Base-by-base conservation (phyloP, 345 rosid genomes). In the Raphanus raphanistrum region DNA sequence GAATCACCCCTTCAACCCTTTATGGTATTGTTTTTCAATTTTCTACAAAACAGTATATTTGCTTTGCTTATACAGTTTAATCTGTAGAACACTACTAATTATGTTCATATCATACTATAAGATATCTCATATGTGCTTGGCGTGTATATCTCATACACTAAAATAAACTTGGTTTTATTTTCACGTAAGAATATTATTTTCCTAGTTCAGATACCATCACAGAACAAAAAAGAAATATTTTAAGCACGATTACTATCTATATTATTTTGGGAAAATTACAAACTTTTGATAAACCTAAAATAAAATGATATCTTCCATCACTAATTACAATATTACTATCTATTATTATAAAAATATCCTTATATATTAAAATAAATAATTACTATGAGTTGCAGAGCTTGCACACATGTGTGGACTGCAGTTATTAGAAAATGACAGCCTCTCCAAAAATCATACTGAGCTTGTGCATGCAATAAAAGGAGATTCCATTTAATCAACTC, bases 401-500 rank as follows among this genome's bases (percentile, higher is more conserved):
- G 58, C 58, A 52, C 58, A 25, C 25, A 15, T 52, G 58, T 52
- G 58, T 52, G 25, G 58, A 52, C 58, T n/a, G 58, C 58, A 16
- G 58, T 16, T 52, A 54, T 38, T 54, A 54, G 75, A 76, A 76
- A 63, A 76, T 29, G 64, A 76, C 70, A 70, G 59, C 38, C 55
- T 70, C 75, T 76, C 57, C 54, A 26, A 29, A 73, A 55, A 66
- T 63, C 61, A 76, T 27, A 26, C 35, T 11, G 45, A 35, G 25
- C 36, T 48, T 69, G 16, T 48, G 80, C 65, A 76, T 76, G 80
- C 80, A 63, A 2, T 16, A 62, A 76, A 76, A 76, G 72, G 38
- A 61, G 74, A 60, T 50, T 69, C 41, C 41, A 25, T 32, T 50
- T 27, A 36, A 29, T 36, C 12, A 52, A 8, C 55, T 48, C 65